A percentile compares a stretch with the other conserved stretches of the same genome.
phyloP scores from a whole-genome alignment of 768 basidiomycete genomes.

The Leccinum boreale region DNA sequence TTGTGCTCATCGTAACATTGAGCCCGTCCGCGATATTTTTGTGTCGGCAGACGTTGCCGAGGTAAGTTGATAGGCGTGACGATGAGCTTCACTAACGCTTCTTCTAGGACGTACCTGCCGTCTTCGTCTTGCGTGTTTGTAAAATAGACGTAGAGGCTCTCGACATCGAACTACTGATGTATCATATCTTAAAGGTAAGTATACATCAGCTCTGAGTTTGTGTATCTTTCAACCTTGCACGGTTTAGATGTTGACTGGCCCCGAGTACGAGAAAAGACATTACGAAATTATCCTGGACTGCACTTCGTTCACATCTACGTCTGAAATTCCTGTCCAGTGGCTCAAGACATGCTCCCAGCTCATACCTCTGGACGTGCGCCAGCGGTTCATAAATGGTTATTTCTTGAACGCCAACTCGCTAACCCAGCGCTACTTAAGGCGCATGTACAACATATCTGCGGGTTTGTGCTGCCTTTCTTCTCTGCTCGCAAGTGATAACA shows the following conservation, averaged over 20 bases:
- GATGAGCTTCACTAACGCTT: background rate
- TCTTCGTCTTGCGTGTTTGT: conserved; percentile 64
- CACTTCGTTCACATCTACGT: conserved; percentile 69
- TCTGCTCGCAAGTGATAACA: background rate
- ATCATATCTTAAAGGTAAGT: conserved; percentile 70
- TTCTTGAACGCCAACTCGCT: conserved; percentile 73
- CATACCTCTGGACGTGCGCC: conserved; percentile 65
- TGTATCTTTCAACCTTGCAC: background rate
- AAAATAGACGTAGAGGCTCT: conserved; percentile 76
- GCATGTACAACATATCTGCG: conserved; percentile 67
- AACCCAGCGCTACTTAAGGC: conserved; percentile 70
- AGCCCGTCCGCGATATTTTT: conserved; percentile 66
- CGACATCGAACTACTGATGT: conserved; percentile 76
- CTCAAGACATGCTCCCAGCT: conserved; percentile 74
- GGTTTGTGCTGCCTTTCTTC: conserved; percentile 31
- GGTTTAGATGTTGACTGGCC: conserved; percentile 49
- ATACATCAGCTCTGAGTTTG: background rate
- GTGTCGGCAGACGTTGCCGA: conserved; percentile 46
- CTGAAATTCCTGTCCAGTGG: conserved; percentile 81
- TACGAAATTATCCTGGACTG: conserved; percentile 82
- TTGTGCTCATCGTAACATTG: conserved; percentile 55
- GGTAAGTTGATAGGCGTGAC: conserved; percentile 33
- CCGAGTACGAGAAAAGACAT: conserved; percentile 42
- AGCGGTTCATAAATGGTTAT: conserved; percentile 57
- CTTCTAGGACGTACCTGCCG: conserved; percentile 39